Base-by-base conservation (phyloP, 129 eudicot species). In the Oenanthe sinensis region DNA sequence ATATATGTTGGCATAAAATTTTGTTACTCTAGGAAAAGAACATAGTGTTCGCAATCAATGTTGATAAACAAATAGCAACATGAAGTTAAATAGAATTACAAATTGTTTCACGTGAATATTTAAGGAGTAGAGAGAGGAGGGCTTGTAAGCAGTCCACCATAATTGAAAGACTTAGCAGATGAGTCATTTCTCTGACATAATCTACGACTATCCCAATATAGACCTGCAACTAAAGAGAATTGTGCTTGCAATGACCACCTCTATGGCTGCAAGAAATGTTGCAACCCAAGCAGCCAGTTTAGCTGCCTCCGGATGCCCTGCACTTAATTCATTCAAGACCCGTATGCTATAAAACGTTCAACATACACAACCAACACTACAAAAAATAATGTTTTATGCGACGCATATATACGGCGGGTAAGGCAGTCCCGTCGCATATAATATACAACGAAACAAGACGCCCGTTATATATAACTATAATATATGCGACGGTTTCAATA, bases 241-340 rank as follows among this genome's bases (percentile, higher is more conserved):
- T 30, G 62, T n/a, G 84, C 90, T 84, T 12, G 82, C 86, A 73
- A 82, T 67, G 24, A 78, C 75, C 28, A 83, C 78, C 86, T 92
- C 97, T 9, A 75, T 33, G 43, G 81, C 63, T 26, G 89, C 83
- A 12, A 88, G 78, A 80, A 75, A 74, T 80, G 86, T 36, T 42
- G 80, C 90, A 0, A 79, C 75, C 33, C 70, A 78, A 19, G 84
- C 85, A 40, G 90, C 86, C 55, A 88, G 70, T 58, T 83, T 79
- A 13, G 46, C 97, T 48, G 83, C 87, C 71, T 70, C 81, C 26
- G 95, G 92, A 60, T 87, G 90, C 39, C 91, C 92, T 28, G 92
- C 95, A 63, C 97, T 95, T 74, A 88, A 74, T 72, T 86, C 97
- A 65, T 92, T 89, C 42, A 95, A 83, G 68, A 92, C 89, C 47